Evolutionary conservation across 495 filamentous ascomycete genomes (phyloP), one percentile per base, ranked within the genome.

Genomic region (Extremus antarcticus): DNA sequence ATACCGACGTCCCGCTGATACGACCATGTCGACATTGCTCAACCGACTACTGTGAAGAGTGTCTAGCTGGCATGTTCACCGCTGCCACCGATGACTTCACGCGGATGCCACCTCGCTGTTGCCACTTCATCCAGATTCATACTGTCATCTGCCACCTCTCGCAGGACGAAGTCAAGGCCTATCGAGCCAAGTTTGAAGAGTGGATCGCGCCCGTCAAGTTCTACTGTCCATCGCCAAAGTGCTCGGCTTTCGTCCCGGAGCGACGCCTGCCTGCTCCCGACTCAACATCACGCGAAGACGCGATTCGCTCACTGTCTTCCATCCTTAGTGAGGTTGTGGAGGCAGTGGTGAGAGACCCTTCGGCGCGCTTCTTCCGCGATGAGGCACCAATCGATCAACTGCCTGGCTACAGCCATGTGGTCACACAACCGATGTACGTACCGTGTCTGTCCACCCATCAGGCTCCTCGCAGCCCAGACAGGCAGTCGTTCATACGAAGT

Each of bases 31-130:
- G 54, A 23, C 13, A 11, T 16, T 68, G 66, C 48, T n/a, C 19
- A 13, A 60, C 43, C 47, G 32, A 35, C 41, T 68, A 65, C 48
- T 68, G 66, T 52, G 21, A 32, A 9, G 48, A 48, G 9, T 68
- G 66, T 49, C 16, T 66, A 2, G 55, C 50, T n/a, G 55, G 59
- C 22, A 65, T 66, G 62, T 68, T 68, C 56, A 32, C 54, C 2
- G 43, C 48, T 9, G 64, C 66, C 13, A 62, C 53, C n/a, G 49
- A 53, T 16, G 63, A 68, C 35, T 22, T 24, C 25, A 38, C 58
- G 2, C 41, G 63, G 11, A 68, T 68, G 66, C 66, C 66, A 1
- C 64, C 66, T 10, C 54, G 53, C 17, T 68, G 66, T 54, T 68
- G 66, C 54, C 51, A 22, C 25, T 49, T 62, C 20, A 45, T 68